Evolutionary conservation across 108 stramenopile genomes (phyloP), one percentile per base, ranked within the genome.

Genomic region (Asterionellopsis glacialis): DNA sequence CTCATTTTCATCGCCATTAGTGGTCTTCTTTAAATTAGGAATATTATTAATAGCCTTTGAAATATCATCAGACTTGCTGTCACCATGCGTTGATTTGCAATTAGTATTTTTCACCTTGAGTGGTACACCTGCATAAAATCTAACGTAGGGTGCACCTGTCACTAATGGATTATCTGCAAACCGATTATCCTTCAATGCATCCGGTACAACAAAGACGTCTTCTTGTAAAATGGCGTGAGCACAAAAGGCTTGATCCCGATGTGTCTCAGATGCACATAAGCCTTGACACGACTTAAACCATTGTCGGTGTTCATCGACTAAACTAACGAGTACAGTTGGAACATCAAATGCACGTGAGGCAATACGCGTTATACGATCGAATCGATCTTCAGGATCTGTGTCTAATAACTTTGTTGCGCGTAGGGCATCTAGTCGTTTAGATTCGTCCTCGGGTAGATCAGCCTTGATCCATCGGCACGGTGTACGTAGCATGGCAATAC

Each of bases 61-160:
- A n/a, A n/a, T n/a, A n/a, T n/a, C n/a, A n/a, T n/a, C n/a, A n/a
- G n/a, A n/a, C n/a, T n/a, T n/a, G n/a, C n/a, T n/a, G n/a, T n/a
- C n/a, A n/a, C n/a, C n/a, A n/a, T n/a, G n/a, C n/a, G n/a, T n/a
- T n/a, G n/a, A n/a, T n/a, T n/a, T n/a, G n/a, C n/a, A n/a, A n/a
- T n/a, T n/a, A n/a, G 33, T 33, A 33, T 33, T 7, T 33, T 33
- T 33, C 33, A 33, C 33, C 33, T 33, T 59, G 25, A 93, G 67
- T 13, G 83, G 76, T 25, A 68, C 76, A 15, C 90, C 90, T 16
- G 82, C 86, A 58, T 91, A 91, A 52, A 91, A 88, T 50, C 90
- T 75, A 19, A 91, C 65, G 55, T 79, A 44, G 38, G 80, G 84
- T 11, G 64, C 56, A 5, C 79, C 87, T 1, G 67, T 65, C 11